Conservation (phyloP, 768 basidiomycete genomes). For the Gelatoporia subvermispora region DNA sequence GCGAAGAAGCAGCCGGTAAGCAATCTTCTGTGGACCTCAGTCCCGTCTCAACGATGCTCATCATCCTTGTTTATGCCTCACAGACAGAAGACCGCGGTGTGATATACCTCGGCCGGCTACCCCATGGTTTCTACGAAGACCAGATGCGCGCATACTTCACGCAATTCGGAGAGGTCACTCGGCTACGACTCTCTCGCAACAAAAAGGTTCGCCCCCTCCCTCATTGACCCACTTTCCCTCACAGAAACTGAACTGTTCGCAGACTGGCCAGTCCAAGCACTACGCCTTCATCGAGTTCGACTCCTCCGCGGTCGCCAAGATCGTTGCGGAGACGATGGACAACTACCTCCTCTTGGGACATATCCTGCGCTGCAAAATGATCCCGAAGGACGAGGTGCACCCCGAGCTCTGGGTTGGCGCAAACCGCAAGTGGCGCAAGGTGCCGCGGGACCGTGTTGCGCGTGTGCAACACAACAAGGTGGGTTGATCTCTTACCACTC, state of each 20-base stretch:
- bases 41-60: background rate
- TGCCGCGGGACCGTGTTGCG: slow-evolving; percentile 70
- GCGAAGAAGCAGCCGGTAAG: slow-evolving; percentile 63
- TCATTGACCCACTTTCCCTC: background rate
- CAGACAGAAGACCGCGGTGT: slow-evolving; percentile 75
- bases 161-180: slow-evolving; percentile 89
- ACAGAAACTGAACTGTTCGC: background rate
- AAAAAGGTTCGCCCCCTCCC: slow-evolving; percentile 58
- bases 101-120: slow-evolving; percentile 83
- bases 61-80: background rate
- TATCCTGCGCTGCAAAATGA: slow-evolving; percentile 84
- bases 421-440: slow-evolving; percentile 80
- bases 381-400: slow-evolving; percentile 88
- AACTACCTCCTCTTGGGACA: slow-evolving; percentile 96
- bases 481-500: too few relatives aligned
- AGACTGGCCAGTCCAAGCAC: slow-evolving; percentile 96
- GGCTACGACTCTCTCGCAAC: slow-evolving; percentile 87
- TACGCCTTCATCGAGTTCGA: slow-evolving; percentile 96
- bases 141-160: slow-evolving; percentile 90
- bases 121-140: slow-evolving; percentile 97
- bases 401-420: slow-evolving; percentile 96
- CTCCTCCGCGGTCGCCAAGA: slow-evolving; percentile 83
- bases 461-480: slow-evolving; percentile 84
- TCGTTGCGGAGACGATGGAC: slow-evolving; percentile 98
- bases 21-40: slow-evolving; percentile 6